A percentile compares a stretch with the other conserved stretches of the same genome.
These are phyloP conservation scores for Starmerella bacillaris DNA, from an alignment of 805 yeast species.

Conservation along the genomic window DNA sequence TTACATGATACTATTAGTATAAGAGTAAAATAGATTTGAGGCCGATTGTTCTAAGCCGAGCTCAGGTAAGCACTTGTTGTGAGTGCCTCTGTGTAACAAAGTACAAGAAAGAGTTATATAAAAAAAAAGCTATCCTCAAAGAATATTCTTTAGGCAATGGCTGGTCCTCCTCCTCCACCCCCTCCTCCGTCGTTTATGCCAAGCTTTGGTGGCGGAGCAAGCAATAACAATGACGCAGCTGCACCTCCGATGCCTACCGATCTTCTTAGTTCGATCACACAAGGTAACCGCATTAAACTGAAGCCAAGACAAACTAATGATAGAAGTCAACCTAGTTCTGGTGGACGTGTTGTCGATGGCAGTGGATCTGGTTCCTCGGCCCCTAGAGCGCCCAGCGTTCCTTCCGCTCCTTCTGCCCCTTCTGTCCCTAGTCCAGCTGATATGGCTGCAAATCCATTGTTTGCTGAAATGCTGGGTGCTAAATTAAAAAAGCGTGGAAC, in stretches of 20 bases:
- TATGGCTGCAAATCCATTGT: constrained; percentile 14
- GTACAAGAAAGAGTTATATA: no score
- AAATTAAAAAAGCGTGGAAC: constrained; percentile 10
- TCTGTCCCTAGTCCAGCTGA: constrained; percentile 6
- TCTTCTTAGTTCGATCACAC: constrained; percentile 65
- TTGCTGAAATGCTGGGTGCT: constrained; percentile 14
- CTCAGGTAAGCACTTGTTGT: no score
- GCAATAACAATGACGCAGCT: constrained; percentile 19
- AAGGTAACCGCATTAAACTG: constrained; percentile 33
- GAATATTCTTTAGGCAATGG: no score
- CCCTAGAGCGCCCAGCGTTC: constrained; percentile 9
- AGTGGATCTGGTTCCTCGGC: constrained; percentile 9
- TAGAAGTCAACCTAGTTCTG: constrained; percentile 43
- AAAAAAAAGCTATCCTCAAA: no score
- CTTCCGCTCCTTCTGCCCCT: constrained; percentile 8
- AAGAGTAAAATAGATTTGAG: no score
- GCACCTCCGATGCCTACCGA: constrained; percentile 22
- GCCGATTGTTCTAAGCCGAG: no score
- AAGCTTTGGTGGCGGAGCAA: constrained; percentile 15
- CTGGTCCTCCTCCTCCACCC: constrained; percentile 23
- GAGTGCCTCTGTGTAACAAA: no score
- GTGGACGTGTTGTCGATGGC: constrained; percentile 24
- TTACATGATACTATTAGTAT: no score
- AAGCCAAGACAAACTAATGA: constrained; percentile 49
- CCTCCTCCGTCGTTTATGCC: constrained; percentile 22